Evolutionary conservation across 2,329 filamentous ascomycete genomes (phyloP), one percentile per base, ranked within the genome.

Genomic region (Davidsoniella eucalypti): DNA sequence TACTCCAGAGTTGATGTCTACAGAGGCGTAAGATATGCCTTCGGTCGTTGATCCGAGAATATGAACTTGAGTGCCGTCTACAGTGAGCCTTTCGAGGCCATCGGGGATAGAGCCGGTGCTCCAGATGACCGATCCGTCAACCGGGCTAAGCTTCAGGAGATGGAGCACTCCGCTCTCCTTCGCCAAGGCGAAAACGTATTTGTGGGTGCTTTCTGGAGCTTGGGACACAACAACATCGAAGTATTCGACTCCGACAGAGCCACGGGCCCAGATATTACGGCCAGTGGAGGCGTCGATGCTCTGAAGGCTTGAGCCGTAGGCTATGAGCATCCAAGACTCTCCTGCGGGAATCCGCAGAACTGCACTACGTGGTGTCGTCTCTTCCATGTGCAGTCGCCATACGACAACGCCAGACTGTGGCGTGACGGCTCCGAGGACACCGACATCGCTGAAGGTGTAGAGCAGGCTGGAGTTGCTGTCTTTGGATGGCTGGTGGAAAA

Each of bases 401-500:
- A 95, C 75, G 14, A 95, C 61, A 2, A 76, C 73, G 16, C 92
- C 90, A 60, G 82, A 88, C 61, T 80, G 83, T 1, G 92, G 92
- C 58, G 95, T 93, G 44, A 96, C 74, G 1, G 90, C 90, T 45
- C 86, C 92, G 16, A 98, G 66, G 2, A 95, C 76, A 37, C 80
- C 78, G 45, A 87, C 74, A 52, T 95, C 85, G 56, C 86, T 93
- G 42, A 96, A 69, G 0, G 92, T 93, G 64, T 95, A 98, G 48
- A 98, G 73, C 37, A 98, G 73, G 29, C 85, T 90, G 36, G 88
- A 88, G 64, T 85, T 87, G 55, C 90, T 88, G 57, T 81, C 77
- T 55, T 77, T 73, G 59, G 83, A 75, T 38, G 92, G 90, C 58
- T 81, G 82, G 67, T 95, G 87, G 76, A 96, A 96, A 74, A 96